Evolutionary conservation across 257 asterid species (phyloP).

Genomic region (Scutellaria baicalensis): DNA sequence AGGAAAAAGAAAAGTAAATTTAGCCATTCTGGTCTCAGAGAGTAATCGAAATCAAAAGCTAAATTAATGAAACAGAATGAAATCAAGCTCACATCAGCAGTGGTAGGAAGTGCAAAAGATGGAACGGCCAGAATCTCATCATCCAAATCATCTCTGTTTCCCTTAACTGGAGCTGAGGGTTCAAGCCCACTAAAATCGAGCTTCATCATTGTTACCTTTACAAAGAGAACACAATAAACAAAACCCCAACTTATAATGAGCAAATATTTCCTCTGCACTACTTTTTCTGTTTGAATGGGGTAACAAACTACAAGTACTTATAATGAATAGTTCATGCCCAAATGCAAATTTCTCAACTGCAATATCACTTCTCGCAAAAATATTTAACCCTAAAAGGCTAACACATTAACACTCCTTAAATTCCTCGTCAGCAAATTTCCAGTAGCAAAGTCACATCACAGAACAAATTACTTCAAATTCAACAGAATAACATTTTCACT

Average conservation of each 20-base stretch:
- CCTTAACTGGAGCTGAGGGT: slow-evolving; percentile 40
- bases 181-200: slow-evolving; percentile 80
- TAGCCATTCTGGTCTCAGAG: not conserved
- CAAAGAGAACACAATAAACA: slow-evolving; percentile 4
- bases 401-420: not conserved
- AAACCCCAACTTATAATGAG: not conserved
- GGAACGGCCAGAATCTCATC: slow-evolving; percentile 45
- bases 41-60: not conserved
- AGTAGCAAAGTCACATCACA: not conserved
- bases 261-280: not conserved
- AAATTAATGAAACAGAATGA: not conserved
- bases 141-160: slow-evolving; percentile 31
- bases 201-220: slow-evolving; percentile 46
- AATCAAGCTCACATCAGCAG: slow-evolving; percentile 52
- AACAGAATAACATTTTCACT: not conserved
- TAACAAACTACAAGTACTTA: not conserved
- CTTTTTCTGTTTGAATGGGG: not conserved
- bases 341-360: not conserved
- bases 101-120: slow-evolving; percentile 54
- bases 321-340: not conserved
- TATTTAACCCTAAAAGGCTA: not conserved
- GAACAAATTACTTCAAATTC: not conserved
- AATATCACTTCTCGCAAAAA: not conserved
- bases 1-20: not conserved
- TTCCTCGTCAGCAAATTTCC: not conserved